Percentiles rank a stretch among this genome's conserved stretches.
Evolutionary conservation across 345 rosid species (phyloP).

Genomic region (Microthlaspi erraticum): DNA sequence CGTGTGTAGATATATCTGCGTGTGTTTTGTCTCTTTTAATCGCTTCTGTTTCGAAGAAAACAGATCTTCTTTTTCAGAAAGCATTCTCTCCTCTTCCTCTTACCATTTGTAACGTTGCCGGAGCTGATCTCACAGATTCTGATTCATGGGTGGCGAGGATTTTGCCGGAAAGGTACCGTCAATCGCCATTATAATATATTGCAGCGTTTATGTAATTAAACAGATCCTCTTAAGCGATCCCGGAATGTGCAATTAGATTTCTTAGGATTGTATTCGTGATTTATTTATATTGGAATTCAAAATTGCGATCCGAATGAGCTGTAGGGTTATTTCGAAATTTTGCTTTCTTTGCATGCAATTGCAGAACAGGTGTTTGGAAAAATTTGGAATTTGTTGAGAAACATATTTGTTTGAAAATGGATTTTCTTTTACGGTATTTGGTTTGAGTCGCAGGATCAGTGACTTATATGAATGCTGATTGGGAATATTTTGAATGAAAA

Average conservation of each 20-base stretch:
- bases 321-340: not conserved
- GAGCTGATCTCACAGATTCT: constrained; percentile 25
- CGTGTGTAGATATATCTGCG: not conserved
- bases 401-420: not conserved
- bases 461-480: not conserved
- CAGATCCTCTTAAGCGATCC: constrained; percentile 22
- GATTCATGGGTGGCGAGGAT: constrained; percentile 35
- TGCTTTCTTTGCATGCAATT: constrained; percentile 19
- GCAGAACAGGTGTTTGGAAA: not conserved
- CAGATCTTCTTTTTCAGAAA: constrained; percentile 29
- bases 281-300: not conserved
- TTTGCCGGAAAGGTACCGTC: constrained; percentile 39
- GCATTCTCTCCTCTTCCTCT: not conserved
- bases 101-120: constrained; percentile 23
- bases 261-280: not conserved
- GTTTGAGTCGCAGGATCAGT: not conserved
- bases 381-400: not conserved
- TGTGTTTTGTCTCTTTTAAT: constrained; percentile 26
- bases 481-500: not conserved
- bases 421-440: not conserved
- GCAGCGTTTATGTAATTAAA: constrained; percentile 2
- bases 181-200: not conserved
- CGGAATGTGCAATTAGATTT: not conserved
- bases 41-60: constrained; percentile 3
- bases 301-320: not conserved